Base-by-base conservation (phyloP, 2,329 filamentous ascomycete genomes). In the Alternaria panax region DNA sequence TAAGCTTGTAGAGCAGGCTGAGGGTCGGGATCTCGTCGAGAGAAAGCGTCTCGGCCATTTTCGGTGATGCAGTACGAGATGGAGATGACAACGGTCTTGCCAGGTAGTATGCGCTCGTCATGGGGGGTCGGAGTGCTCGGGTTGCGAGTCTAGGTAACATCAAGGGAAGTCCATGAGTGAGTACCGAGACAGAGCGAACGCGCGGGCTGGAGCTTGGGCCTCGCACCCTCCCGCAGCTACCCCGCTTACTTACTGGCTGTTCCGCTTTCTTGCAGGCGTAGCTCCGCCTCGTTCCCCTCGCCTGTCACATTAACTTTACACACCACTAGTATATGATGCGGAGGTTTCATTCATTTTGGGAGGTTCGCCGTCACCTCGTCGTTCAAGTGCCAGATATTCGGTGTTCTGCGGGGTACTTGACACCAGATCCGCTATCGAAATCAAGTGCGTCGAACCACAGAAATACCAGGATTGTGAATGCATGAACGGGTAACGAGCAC, bases 1-100 rank as follows among this genome's bases (percentile, higher is more conserved):
- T 80, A 18, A 82, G 76, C 68, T 85, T 84, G 82, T 94, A 95
- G 61, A 94, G 87, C 42, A 85, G 78, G 36, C 83, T 81, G 62
- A 92, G 79, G 32, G 85, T 87, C 5, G 87, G 88, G 50, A 92
- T 88, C 27, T 88, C 83, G 63, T 80, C 70, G 51, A 85, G 78
- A 6, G 80, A 60, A 51, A 80, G 36, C 0, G 46, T 45, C 2
- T 48, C 45, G 45, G 52, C n/a, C 57, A 59, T 59, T 9, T 46
- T 56, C 16, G 57, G n/a, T 14, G 57, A 20, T 1, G 46, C 12
- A 20, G 51, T 48, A 16, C 45, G 45, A 12, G 45, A 34, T n/a
- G 3, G 59, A 22, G 54, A 57, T 11, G 57, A 52, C 2, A 63
- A 42, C 3, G 60, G 60, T 22, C 67, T 70, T 27, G 68, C 66